phyloP scores from a whole-genome alignment of 2,329 filamentous ascomycete species.

The Xylaria sp. region DNA sequence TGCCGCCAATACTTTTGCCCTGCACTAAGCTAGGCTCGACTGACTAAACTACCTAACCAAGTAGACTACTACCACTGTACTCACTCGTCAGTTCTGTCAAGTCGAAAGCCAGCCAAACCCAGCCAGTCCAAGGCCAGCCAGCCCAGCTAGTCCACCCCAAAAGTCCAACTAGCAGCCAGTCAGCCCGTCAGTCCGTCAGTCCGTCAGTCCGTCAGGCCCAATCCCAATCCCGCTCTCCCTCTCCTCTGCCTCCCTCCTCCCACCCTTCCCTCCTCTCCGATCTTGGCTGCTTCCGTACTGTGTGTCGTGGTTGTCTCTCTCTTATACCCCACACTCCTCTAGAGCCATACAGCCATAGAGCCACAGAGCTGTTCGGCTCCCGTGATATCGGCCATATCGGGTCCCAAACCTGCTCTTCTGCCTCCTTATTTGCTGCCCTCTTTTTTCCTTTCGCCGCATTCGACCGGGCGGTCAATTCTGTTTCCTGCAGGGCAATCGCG shows the following conservation, averaged over 20 bases:
- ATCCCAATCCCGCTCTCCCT: slow-evolving; percentile 14
- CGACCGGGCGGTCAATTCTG: slow-evolving; percentile 49
- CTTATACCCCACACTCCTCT: slow-evolving; percentile 39
- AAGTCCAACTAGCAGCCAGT: not conserved
- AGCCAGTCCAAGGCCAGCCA: not conserved
- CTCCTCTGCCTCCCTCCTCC: slow-evolving; percentile 8
- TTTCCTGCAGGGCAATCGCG: slow-evolving; percentile 45
- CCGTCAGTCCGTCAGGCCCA: not conserved
- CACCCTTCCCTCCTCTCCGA: slow-evolving; percentile 14
- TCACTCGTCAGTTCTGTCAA: slow-evolving; percentile 6
- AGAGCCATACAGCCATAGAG: slow-evolving; percentile 38
- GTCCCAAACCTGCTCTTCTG: slow-evolving; percentile 42
- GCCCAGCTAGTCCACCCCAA: not conserved
- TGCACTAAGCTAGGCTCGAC: slow-evolving; percentile 16
- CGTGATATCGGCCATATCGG: slow-evolving; percentile 50
- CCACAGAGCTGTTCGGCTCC: slow-evolving; percentile 40
- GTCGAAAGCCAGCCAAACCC: too few relatives aligned
- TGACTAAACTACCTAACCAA: not conserved
- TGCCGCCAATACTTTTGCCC: slow-evolving; percentile 18
- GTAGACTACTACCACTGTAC: not conserved
- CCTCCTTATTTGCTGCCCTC: slow-evolving; percentile 51
- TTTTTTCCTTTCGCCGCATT: slow-evolving; percentile 47
- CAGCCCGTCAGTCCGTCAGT: slow-evolving; percentile 3
- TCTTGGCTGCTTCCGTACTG: slow-evolving; percentile 33
- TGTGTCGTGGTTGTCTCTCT: slow-evolving; percentile 32